Conservation (phyloP, 129 eudicot species). For the Ambrosia trifida region DNA sequence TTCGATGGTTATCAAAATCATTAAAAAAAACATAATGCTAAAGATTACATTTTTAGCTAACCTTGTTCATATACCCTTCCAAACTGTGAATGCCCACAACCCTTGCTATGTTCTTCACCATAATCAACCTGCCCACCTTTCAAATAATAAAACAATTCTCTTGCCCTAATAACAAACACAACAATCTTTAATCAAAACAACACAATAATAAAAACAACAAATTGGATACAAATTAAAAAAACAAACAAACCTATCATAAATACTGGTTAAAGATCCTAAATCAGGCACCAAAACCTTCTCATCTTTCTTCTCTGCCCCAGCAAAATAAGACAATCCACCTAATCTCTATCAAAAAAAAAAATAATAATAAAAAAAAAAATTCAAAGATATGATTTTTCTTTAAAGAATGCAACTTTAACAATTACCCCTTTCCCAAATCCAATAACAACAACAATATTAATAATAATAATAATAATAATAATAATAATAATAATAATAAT, state of each 20-base stretch:
- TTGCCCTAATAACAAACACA: constrained; percentile 61
- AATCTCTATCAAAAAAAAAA: constrained; percentile 51
- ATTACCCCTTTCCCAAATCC: constrained; percentile 36
- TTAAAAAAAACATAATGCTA: not conserved
- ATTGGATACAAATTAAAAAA: not conserved
- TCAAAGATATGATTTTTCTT: not conserved
- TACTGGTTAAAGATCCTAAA: constrained; percentile 87
- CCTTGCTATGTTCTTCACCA: constrained; percentile 95
- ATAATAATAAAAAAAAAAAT: not conserved
- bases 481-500: too few relatives aligned
- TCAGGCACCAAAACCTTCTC: constrained; percentile 95
- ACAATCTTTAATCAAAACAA: constrained; percentile 19
- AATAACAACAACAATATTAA: constrained; percentile 84
- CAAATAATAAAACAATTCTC: constrained; percentile 85
- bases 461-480: constrained; percentile 33
- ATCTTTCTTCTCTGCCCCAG: constrained; percentile 96
- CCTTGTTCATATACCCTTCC: constrained; percentile 75
- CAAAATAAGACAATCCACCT: constrained; percentile 90
- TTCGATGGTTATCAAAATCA: not conserved
- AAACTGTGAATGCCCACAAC: constrained; percentile 88
- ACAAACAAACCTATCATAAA: constrained; percentile 68
- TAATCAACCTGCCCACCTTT: constrained; percentile 97
- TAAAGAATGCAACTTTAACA: not conserved
- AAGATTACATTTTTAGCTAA: constrained; percentile 3
- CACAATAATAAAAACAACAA: not conserved